A percentile compares a stretch with the other conserved stretches of the same genome.
phyloP scores from a whole-genome alignment of 1,139 yeast species.

The Blastobotrys proliferans region DNA sequence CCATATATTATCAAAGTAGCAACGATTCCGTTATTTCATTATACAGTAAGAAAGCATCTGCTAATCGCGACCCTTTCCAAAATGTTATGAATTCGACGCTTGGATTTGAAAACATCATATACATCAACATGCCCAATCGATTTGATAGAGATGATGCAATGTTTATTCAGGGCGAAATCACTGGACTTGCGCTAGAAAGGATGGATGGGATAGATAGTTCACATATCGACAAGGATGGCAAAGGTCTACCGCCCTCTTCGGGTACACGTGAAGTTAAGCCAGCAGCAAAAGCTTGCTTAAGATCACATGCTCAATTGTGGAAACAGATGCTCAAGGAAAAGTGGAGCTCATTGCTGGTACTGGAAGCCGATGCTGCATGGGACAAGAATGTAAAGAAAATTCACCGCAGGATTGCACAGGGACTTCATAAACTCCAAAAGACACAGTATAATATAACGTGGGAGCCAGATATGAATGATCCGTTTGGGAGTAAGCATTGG shows the following conservation, averaged over 20 bases:
- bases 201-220: not conserved
- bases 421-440: conserved; percentile 12
- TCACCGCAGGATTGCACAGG: conserved; percentile 16
- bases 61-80: no score
- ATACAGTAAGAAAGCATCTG: no score
- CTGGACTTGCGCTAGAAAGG: not conserved
- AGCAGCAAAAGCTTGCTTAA: not conserved
- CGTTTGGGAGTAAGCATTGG: not conserved
- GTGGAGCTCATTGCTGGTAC: conserved; percentile 10
- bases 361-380: conserved; percentile 21
- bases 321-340: not conserved
- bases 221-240: not conserved
- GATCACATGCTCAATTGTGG: not conserved
- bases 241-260: not conserved
- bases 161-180: not conserved
- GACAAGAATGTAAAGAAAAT: conserved; percentile 13
- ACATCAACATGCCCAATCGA: not conserved
- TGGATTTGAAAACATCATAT: not conserved
- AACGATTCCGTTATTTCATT: no score
- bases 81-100: not conserved
- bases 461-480: not conserved
- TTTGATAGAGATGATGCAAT: not conserved
- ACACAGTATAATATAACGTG: not conserved
- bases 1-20: no score
- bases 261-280: not conserved